Conservation (phyloP, 2,329 filamentous ascomycete genomes). For the Aspergillus sp. region DNA sequence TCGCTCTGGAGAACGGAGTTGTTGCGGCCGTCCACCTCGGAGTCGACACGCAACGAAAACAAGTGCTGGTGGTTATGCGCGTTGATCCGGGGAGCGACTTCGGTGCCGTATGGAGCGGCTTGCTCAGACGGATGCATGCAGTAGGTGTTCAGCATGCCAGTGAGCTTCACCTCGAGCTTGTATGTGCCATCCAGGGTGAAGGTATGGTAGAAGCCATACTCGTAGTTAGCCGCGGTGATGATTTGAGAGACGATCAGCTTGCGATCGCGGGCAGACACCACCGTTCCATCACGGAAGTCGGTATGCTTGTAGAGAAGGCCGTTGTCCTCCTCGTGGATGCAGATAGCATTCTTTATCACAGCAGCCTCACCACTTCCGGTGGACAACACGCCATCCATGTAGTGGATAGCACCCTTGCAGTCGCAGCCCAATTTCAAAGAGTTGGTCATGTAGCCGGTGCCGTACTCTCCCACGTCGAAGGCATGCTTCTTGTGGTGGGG, state of each 20-base stretch:
- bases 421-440: conserved; percentile 18
- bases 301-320: conserved; percentile 57
- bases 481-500: conserved; percentile 20
- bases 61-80: conserved; percentile 92
- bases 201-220: conserved; percentile 25
- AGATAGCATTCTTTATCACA: conserved; percentile 10
- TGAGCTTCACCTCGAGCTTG: conserved; percentile 81
- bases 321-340: conserved; percentile 20
- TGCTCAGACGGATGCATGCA: conserved; percentile 68
- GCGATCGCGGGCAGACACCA: conserved; percentile 73
- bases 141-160: conserved; percentile 86
- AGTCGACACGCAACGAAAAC: conserved; percentile 77
- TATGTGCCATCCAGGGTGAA: conserved; percentile 52
- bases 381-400: conserved; percentile 19
- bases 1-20: conserved; percentile 60
- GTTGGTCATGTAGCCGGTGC: conserved; percentile 18
- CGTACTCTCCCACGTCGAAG: conserved; percentile 19
- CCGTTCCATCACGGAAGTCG: conserved; percentile 82
- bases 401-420: conserved; percentile 14
- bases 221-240: conserved; percentile 90
- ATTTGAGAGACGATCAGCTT: conserved; percentile 81
- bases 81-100: conserved; percentile 80
- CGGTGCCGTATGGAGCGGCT: conserved; percentile 73
- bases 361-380: conserved; percentile 12
- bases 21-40: conserved; percentile 70